Percentiles rank a stretch among this genome's conserved stretches.
These are phyloP conservation scores for Saccharomycopsis hybrid DNA, from an alignment of 1,139 yeast species.

Conservation along the genomic window DNA sequence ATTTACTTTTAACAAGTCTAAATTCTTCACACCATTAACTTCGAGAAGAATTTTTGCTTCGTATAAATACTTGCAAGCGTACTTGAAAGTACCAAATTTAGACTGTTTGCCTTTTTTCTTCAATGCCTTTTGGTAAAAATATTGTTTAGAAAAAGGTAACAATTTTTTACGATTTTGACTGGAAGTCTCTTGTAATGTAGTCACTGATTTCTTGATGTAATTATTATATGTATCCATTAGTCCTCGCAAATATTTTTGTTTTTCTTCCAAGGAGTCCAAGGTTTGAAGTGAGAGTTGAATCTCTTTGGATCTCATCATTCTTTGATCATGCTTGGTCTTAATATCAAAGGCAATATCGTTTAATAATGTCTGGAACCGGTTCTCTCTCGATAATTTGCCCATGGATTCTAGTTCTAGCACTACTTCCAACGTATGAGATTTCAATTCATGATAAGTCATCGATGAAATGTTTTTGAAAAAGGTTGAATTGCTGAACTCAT, in stretches of 20 bases:
- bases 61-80: conserved; percentile 65
- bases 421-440: conserved; percentile 68
- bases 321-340: conserved; percentile 66
- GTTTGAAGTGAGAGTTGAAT: conserved; percentile 56
- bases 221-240: conserved; percentile 61
- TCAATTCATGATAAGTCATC: conserved; percentile 67
- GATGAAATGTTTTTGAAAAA: conserved; percentile 47
- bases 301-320: conserved; percentile 57
- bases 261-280: conserved; percentile 50
- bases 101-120: conserved; percentile 64
- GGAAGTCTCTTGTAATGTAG: conserved; percentile 50
- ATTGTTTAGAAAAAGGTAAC: conserved; percentile 71
- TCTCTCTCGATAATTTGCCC: conserved; percentile 58
- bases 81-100: conserved; percentile 77
- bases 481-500: conserved; percentile 20
- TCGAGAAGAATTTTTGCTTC: conserved; percentile 67
- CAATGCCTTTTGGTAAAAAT: conserved; percentile 68
- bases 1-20: conserved; percentile 46
- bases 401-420: conserved; percentile 68
- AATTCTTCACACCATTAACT: conserved; percentile 42
- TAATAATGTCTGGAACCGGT: conserved; percentile 71
- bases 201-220: conserved; percentile 63
- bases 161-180: conserved; percentile 30
- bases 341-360: conserved; percentile 85
- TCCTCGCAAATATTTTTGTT: conserved; percentile 52